Evolutionary conservation across 2,329 filamentous ascomycete species (phyloP).

Genomic region (Aspergillus brasiliensis): DNA sequence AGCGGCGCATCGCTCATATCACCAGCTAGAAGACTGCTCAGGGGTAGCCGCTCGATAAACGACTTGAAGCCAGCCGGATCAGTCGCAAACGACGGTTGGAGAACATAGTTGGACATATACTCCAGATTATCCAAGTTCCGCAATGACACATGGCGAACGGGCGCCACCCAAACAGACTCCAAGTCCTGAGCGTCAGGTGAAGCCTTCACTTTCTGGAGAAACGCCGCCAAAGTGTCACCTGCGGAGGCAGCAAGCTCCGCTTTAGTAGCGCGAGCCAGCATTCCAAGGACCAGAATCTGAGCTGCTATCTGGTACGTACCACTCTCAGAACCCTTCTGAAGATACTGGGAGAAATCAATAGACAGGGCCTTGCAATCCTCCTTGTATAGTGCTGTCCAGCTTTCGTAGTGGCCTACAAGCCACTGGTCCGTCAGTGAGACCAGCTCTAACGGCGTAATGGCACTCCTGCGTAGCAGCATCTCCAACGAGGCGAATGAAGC

Average conservation of each 20-base stretch:
- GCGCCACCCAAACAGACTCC: conserved; percentile 38
- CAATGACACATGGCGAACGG: conserved; percentile 40
- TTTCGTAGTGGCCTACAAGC: conserved; percentile 34
- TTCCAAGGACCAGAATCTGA: conserved; percentile 34
- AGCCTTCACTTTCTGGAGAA: conserved; percentile 33
- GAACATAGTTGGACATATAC: conserved; percentile 37
- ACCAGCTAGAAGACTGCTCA: conserved; percentile 51
- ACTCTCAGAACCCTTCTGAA: conserved; percentile 16
- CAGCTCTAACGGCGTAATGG: conserved; percentile 33
- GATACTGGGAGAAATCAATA: conserved; percentile 25
- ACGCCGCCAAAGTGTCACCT: conserved; percentile 30
- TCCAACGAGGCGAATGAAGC: conserved; percentile 41
- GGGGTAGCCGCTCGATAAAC: conserved; percentile 63
- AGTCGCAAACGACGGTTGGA: conserved; percentile 38
- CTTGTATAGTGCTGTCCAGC: conserved; percentile 36
- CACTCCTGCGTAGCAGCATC: conserved; percentile 41
- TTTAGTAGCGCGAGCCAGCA: conserved; percentile 35
- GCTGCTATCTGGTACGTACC: conserved; percentile 24
- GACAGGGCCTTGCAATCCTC: conserved; percentile 36
- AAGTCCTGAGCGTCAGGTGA: conserved; percentile 14
- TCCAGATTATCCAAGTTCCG: conserved; percentile 40
- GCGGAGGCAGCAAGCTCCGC: conserved; percentile 32
- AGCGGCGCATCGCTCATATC: conserved; percentile 52
- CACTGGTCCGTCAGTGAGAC: conserved; percentile 34
- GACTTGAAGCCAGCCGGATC: conserved; percentile 36